Base-by-base conservation (phyloP, 768 basidiomycete species). In the Suillus subalutaceus region DNA sequence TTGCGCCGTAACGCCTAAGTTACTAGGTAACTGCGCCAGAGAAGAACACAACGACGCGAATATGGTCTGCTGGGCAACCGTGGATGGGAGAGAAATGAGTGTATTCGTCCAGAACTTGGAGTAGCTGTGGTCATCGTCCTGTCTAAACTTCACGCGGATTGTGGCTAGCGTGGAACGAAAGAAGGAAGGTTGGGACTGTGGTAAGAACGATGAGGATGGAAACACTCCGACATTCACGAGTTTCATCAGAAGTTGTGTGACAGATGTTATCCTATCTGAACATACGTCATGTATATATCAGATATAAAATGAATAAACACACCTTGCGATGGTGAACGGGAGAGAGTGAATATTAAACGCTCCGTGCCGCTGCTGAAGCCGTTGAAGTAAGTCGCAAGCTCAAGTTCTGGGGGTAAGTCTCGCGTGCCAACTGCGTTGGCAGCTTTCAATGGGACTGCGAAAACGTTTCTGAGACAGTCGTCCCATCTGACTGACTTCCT, bases 391-490 rank as follows among this genome's bases (percentile, higher is more conserved):
- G 71, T 68, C 20, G 83, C 84, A 68, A 87, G 81, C 72, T 88
- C 83, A 55, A 97, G 77, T 20, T 68, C 72, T 20, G 71, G 66
- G 1, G 90, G 90, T 2, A 84, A 71, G 4, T 70, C 72, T 56
- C 79, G 79, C 26, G 79, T 80, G 37, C 80, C 84, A 41, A 88
- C 74, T 3, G 85, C 84, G 77, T 98, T 97, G 30, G 91, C 89
- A 9, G 91, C 86, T 75, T 88, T 94, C n/a, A 81, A 80, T 41
- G 96, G 94, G 9, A 96, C 77, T 18, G 86, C 81, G 60, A 89
- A 81, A 2, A 89, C 63, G 65, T 86, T 84, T 40, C 85, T 86
- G 30, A 96, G 85, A 68, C 84, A 87, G 69, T 94, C 90, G 69
- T 93, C 91, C 96, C 96, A 97, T 55, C 72, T 71, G 26, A 84